Evolutionary conservation across 805 yeast genomes (phyloP).

Genomic region (Yarrowia phangngaensis): DNA sequence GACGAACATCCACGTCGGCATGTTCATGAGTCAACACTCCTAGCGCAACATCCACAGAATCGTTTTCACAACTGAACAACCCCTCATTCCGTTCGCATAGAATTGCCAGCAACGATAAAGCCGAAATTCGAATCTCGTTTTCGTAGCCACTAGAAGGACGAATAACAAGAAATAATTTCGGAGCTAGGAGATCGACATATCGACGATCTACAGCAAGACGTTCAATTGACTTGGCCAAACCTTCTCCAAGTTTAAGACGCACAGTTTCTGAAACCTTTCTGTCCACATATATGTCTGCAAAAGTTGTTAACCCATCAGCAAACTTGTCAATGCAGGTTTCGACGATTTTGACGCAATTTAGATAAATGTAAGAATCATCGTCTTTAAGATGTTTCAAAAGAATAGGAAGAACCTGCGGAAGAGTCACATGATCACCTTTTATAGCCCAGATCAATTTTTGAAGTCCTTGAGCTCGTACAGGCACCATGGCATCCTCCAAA

Average conservation of each 20-base stretch:
- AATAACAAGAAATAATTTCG: slow-evolving; percentile 45
- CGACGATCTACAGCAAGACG: slow-evolving; percentile 43
- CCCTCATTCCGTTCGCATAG: slow-evolving; percentile 47
- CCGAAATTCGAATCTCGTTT: slow-evolving; percentile 65
- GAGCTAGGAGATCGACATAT: slow-evolving; percentile 7
- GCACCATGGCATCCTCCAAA: slow-evolving; percentile 73
- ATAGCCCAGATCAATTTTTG: slow-evolving; percentile 33
- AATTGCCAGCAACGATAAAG: slow-evolving; percentile 65
- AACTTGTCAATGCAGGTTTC: slow-evolving; percentile 53
- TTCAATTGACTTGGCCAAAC: slow-evolving; percentile 57
- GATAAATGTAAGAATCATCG: slow-evolving; percentile 79
- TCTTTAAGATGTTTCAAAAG: slow-evolving; percentile 66
- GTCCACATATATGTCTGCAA: slow-evolving; percentile 41
- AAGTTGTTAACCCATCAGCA: slow-evolving; percentile 39
- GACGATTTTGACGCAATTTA: slow-evolving; percentile 79
- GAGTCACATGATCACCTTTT: slow-evolving; percentile 49
- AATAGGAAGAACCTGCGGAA: slow-evolving; percentile 55
- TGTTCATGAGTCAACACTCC: slow-evolving; percentile 53
- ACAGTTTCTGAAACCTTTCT: slow-evolving; percentile 52
- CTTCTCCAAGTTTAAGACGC: slow-evolving; percentile 79
- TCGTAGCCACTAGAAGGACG: slow-evolving; percentile 5
- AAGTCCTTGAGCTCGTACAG: slow-evolving; percentile 84
- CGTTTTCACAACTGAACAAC: slow-evolving; percentile 42
- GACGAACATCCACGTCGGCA: slow-evolving; percentile 1
- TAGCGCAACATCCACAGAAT: slow-evolving; percentile 68